Percentiles rank a stretch among this genome's conserved stretches.
These are phyloP conservation scores for Globisporangium camurandrum DNA, from an alignment of 352 stramenopile species.

Conservation along the genomic window DNA sequence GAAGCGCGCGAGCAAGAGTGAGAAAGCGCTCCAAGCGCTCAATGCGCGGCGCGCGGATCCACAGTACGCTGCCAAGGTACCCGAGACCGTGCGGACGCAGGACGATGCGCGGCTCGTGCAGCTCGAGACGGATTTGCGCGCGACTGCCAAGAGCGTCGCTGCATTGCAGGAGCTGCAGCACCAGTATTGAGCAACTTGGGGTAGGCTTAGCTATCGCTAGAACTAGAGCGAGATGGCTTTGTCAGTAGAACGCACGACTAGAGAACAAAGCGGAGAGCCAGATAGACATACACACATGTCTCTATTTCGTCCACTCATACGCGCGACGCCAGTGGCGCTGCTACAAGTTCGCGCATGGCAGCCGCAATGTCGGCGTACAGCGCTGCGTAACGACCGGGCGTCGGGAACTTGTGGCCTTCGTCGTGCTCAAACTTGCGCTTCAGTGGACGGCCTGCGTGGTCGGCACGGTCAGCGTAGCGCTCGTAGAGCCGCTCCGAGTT, in stretches of 20 bases:
- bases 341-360: neutral
- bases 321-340: neutral
- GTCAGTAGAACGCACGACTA: neutral
- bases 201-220: slow-evolving; percentile 16
- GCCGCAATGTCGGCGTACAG: slow-evolving; percentile 44
- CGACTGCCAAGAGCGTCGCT: slow-evolving; percentile 40
- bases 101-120: slow-evolving; percentile 47
- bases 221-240: slow-evolving; percentile 2
- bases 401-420: slow-evolving; percentile 78
- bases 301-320: slow-evolving; percentile 1
- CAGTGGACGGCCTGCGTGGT: slow-evolving; percentile 18
- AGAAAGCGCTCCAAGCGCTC: slow-evolving; percentile 36
- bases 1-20: slow-evolving; percentile 56
- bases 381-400: slow-evolving; percentile 24
- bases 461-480: slow-evolving; percentile 26
- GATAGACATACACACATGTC: neutral
- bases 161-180: slow-evolving; percentile 46
- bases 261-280: neutral
- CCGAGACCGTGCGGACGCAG: slow-evolving; percentile 52
- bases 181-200: no score
- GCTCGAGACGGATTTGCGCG: slow-evolving; percentile 45
- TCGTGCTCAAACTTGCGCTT: slow-evolving; percentile 51
- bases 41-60: slow-evolving; percentile 27
- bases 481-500: slow-evolving; percentile 44
- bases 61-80: slow-evolving; percentile 61